Conservation (phyloP, 441 rosid genomes). For the Omphalea diandra region DNA sequence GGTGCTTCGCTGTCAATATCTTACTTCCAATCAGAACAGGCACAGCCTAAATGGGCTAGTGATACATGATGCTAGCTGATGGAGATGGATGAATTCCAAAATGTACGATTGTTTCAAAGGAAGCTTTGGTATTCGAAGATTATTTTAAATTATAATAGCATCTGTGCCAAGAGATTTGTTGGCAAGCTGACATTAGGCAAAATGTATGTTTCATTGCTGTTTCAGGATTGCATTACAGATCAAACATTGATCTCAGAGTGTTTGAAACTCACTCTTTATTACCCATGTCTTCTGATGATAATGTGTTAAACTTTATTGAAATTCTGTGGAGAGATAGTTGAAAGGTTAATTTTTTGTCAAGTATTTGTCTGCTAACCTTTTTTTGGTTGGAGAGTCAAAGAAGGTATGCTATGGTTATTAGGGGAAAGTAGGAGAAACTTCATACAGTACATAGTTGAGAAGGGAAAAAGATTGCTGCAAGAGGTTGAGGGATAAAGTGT, state of each 20-base stretch:
- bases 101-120: too few relatives aligned
- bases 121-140: neutral
- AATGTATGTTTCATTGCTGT: neutral
- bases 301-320: neutral
- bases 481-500: neutral
- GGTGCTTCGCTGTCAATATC: too few relatives aligned
- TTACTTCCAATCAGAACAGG: too few relatives aligned
- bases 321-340: neutral
- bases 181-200: neutral
- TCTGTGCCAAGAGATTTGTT: too few relatives aligned
- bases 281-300: neutral
- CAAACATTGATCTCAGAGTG: neutral
- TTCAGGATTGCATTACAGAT: neutral
- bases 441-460: neutral
- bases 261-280: neutral
- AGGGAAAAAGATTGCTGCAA: neutral
- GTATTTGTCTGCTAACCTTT: neutral
- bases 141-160: neutral
- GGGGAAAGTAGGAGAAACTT: neutral
- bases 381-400: neutral
- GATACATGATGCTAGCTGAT: neutral
- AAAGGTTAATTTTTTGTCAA: neutral
- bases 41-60: neutral
- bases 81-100: neutral
- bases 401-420: neutral